Base-by-base conservation (phyloP, 2,329 filamentous ascomycete species). In the Dothistroma septosporum region DNA sequence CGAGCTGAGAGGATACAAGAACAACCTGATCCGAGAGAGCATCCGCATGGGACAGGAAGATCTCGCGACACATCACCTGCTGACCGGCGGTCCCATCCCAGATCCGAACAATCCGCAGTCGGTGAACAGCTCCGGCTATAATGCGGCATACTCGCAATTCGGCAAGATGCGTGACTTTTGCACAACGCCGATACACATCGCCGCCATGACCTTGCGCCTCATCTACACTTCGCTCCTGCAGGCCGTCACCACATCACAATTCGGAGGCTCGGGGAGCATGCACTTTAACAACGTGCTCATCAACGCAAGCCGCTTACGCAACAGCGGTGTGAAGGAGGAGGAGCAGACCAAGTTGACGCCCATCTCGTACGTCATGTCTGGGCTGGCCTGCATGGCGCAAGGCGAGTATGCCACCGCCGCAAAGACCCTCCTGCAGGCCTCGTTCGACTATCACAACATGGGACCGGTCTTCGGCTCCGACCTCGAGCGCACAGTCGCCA, bases 1-100 rank as follows among this genome's bases (percentile, higher is more conserved):
- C 16, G 91, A 97, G 75, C 80, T 99, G 21, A 92, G 92, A 75
- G 88, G 88, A 1, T 97, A 97, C 76, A 96, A 94, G 77, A 96
- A 97, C 73, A 99, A 97, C 70, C 78, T 97, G 48, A 92, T 99
- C 69, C 96, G 97, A 74, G 94, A 99, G 78, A 97, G 92, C 78
- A 96, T 97, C 70, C 69, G 72, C 56, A 97, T 97, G 87, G 93
- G 91, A 49, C 90, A 97, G 69, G 92, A 97, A 75, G 94, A 97
- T 69, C 80, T 97, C 5, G 94, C 91, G 47, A 86, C 85, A 63
- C 92, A 96, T 76, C 88, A 89, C 64, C 90, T 95, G 75, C 82
- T 81, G 41, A 91, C 86, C 16, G 93, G 94, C 58, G 87, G 72
- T 0, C 72, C 70, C 1, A 61, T 65, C 12, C 65, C 66, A 12